phyloP scores from a whole-genome alignment of 352 stramenopile species.

The Phytophthora podocarpi region DNA sequence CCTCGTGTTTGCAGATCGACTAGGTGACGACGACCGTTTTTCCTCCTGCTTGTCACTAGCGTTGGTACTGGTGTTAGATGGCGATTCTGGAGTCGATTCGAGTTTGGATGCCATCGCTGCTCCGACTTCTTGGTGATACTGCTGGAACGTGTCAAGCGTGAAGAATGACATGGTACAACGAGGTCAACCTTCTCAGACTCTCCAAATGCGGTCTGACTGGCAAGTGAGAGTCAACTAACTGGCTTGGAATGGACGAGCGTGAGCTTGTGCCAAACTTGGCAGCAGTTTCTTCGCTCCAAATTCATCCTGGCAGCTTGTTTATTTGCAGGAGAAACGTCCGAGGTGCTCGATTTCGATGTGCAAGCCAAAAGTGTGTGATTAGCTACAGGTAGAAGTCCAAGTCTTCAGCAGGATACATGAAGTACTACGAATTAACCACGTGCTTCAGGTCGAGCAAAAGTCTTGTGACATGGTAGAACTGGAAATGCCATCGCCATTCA shows the following conservation, averaged over 20 bases:
- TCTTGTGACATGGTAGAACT: too few relatives aligned
- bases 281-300: slow-evolving; percentile 12
- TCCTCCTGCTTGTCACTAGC: slow-evolving; percentile 18
- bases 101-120: slow-evolving; percentile 18
- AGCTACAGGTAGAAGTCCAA: too few relatives aligned
- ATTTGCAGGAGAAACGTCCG: slow-evolving; percentile 15
- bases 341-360: too few relatives aligned
- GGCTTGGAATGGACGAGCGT: background rate
- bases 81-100: slow-evolving; percentile 17
- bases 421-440: too few relatives aligned
- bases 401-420: too few relatives aligned
- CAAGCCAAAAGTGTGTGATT: too few relatives aligned
- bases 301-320: background rate
- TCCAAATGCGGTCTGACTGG: background rate
- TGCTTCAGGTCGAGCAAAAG: too few relatives aligned
- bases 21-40: slow-evolving; percentile 18
- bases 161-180: slow-evolving; percentile 37
- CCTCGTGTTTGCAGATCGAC: slow-evolving; percentile 6
- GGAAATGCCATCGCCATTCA: too few relatives aligned
- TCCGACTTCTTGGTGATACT: slow-evolving; percentile 28
- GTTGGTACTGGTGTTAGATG: slow-evolving; percentile 1
- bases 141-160: slow-evolving; percentile 34
- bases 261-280: background rate
- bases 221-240: too few relatives aligned
- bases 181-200: background rate